Conservation (phyloP, 1,139 yeast genomes). For the Pneumocystis carinii region DNA sequence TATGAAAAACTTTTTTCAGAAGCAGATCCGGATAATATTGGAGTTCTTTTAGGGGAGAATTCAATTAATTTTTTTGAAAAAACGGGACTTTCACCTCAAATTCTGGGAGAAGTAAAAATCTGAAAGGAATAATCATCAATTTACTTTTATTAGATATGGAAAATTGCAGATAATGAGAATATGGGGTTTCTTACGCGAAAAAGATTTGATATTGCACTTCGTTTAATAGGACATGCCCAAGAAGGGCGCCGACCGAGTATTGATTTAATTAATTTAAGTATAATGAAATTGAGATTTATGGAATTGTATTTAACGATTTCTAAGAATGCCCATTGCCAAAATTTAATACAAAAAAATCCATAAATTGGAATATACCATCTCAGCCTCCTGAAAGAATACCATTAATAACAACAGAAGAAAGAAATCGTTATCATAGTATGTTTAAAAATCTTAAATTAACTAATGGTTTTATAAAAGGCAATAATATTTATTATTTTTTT, state of each 20-base stretch:
- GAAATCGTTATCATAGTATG: slow-evolving; percentile 8
- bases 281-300: not conserved
- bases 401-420: slow-evolving; percentile 10
- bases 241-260: slow-evolving; percentile 44
- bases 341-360: slow-evolving; percentile 17
- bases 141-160: slow-evolving; percentile 46
- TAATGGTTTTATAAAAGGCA: slow-evolving; percentile 47
- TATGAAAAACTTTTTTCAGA: slow-evolving; percentile 63
- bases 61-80: slow-evolving; percentile 78
- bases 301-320: slow-evolving; percentile 26
- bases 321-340: slow-evolving; percentile 36
- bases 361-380: slow-evolving; percentile 11
- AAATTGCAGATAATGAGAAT: slow-evolving; percentile 69
- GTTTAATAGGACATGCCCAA: slow-evolving; percentile 83
- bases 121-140: not conserved
- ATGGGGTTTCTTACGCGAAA: slow-evolving; percentile 70
- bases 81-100: slow-evolving; percentile 64
- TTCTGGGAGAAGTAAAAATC: slow-evolving; percentile 48
- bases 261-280: slow-evolving; percentile 22
- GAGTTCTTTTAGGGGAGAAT: slow-evolving; percentile 77
- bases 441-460: slow-evolving; percentile 22
- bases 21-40: slow-evolving; percentile 65
- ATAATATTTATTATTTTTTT: slow-evolving; percentile 20
- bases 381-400: slow-evolving; percentile 15
- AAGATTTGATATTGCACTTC: slow-evolving; percentile 73